phyloP scores from a whole-genome alignment of 306 rosid species.

The Citrullus amarus region DNA sequence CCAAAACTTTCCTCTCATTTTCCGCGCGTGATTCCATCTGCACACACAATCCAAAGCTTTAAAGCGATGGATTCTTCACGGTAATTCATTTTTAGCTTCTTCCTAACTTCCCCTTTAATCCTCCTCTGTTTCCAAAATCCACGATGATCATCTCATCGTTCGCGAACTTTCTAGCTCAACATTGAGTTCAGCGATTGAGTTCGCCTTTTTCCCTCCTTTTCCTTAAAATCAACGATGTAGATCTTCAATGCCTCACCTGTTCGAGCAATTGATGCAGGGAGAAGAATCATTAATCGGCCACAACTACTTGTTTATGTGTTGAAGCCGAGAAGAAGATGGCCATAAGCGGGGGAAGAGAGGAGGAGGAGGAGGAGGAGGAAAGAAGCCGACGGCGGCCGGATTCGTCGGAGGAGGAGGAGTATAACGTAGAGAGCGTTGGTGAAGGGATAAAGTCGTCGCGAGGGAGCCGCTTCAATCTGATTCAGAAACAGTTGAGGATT shows the following conservation, averaged over 20 bases:
- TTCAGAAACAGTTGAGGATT: conserved; percentile 41
- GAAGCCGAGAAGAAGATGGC: not conserved
- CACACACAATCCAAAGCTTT: not conserved
- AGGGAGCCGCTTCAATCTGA: conserved; percentile 58
- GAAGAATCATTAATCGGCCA: not conserved
- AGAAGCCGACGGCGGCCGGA: not conserved
- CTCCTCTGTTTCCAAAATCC: not conserved
- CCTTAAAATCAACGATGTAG: not conserved
- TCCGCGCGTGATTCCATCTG: conserved; percentile 2
- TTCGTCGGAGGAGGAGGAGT: conserved; percentile 21
- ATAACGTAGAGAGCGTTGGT: conserved; percentile 34
- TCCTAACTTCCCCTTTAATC: not conserved
- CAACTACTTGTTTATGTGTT: not conserved
- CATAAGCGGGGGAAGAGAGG: not conserved
- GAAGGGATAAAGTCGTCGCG: conserved; percentile 61
- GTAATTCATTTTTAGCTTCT: not conserved
- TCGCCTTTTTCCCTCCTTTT: not conserved
- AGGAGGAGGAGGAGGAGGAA: conserved; percentile 5
- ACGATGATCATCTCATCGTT: not conserved
- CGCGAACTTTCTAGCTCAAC: not conserved
- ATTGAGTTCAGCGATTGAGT: not conserved
- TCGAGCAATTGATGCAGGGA: conserved; percentile 1
- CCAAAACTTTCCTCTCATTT: not conserved
- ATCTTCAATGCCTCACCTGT: not conserved
- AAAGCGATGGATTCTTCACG: not conserved